These are phyloP conservation scores for Leccinum arenicola DNA, from an alignment of 768 basidiomycete species.

Conservation along the genomic window DNA sequence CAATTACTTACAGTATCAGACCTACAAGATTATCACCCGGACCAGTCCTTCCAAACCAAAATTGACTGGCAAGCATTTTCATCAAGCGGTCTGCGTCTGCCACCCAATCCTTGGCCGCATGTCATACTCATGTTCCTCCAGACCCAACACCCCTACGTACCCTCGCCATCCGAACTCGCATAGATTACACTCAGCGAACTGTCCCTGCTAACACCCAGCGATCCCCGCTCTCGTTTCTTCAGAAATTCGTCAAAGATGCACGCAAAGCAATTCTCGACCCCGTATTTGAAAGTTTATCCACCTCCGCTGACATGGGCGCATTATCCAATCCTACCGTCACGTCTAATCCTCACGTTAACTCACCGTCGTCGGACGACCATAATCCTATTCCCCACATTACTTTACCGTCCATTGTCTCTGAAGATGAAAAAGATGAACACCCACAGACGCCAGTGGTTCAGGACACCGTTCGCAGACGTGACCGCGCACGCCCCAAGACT, in stretches of 20 bases:
- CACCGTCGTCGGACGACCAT: conserved; percentile 22
- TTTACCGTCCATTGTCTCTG: conserved; percentile 30
- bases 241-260: conserved; percentile 54
- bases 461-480: conserved; percentile 30
- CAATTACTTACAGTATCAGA: conserved; percentile 44
- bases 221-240: conserved; percentile 51
- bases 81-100: conserved; percentile 45
- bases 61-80: conserved; percentile 65
- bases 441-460: conserved; percentile 12
- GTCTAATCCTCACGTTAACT: conserved; percentile 26
- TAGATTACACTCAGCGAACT: conserved; percentile 35
- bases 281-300: conserved; percentile 29
- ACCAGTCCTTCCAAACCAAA: conserved; percentile 39
- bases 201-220: conserved; percentile 40
- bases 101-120: background rate
- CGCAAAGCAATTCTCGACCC: conserved; percentile 50
- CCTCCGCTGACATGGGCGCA: conserved; percentile 17
- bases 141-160: conserved; percentile 54
- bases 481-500: conserved; percentile 50
- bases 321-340: conserved; percentile 26
- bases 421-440: conserved; percentile 30
- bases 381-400: conserved; percentile 17
- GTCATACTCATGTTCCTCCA: conserved; percentile 25
- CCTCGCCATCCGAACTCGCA: conserved; percentile 41
- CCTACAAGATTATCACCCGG: conserved; percentile 41